Conservation (phyloP, 768 basidiomycete species). For the Phanerodontia chrysosporium region DNA sequence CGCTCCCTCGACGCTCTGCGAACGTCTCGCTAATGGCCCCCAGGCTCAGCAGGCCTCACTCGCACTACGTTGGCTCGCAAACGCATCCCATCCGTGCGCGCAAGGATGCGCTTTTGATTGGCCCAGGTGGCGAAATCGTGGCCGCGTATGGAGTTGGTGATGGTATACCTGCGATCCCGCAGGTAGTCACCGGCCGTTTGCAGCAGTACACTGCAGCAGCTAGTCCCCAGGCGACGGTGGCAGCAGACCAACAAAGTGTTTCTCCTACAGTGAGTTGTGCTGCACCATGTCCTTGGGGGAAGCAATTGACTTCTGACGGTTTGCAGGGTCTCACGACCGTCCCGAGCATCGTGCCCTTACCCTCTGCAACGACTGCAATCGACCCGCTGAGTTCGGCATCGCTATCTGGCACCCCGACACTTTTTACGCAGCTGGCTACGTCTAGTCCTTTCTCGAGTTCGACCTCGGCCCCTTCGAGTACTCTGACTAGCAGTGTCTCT, state of each 20-base stretch:
- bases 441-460: background rate
- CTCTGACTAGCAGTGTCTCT: background rate
- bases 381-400: background rate
- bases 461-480: background rate
- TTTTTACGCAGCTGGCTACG: too few species aligned
- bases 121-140: conserved; percentile 9
- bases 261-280: background rate
- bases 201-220: background rate
- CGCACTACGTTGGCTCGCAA: background rate
- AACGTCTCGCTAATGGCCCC: background rate
- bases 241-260: background rate
- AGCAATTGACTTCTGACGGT: background rate
- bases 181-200: background rate
- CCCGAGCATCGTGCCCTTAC: background rate
- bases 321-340: background rate
- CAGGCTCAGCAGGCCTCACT: background rate
- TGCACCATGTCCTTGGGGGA: background rate
- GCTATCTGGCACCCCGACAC: background rate
- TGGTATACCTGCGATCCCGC: conserved; percentile 4
- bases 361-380: background rate
- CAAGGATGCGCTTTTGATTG: conserved; percentile 4
- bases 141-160: conserved; percentile 5
- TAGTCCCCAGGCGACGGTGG: background rate
- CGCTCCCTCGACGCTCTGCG: background rate
- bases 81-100: background rate